Conservation (phyloP, 768 basidiomycete species). For the Calocera cornea region DNA sequence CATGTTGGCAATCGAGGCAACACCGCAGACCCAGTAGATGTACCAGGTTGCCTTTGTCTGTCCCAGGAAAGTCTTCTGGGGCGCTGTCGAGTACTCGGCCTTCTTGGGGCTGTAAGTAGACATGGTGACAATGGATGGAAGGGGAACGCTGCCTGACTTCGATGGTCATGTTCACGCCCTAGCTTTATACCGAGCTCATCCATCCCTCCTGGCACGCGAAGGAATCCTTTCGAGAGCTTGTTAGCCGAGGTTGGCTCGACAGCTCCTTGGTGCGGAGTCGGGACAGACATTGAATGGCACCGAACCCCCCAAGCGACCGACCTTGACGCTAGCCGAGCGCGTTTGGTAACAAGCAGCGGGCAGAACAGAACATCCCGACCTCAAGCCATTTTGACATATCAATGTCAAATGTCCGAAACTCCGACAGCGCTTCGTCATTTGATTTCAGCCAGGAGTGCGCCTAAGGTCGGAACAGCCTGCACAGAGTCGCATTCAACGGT, state of each 20-base stretch:
- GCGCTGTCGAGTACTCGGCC: not conserved
- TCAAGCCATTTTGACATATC: too few species aligned
- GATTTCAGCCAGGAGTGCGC: too few species aligned
- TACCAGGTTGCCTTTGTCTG: not conserved
- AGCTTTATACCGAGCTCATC: not conserved
- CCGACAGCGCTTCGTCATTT: too few species aligned
- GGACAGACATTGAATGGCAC: not conserved
- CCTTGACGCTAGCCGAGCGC: not conserved
- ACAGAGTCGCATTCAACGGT: too few species aligned
- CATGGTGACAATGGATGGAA: not conserved
- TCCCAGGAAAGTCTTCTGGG: not conserved
- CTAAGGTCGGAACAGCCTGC: too few species aligned
- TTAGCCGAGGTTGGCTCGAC: not conserved
- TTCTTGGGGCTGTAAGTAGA: not conserved
- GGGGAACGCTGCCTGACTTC: not conserved
- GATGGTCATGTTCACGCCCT: not conserved
- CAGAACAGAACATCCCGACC: too few species aligned
- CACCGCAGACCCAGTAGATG: constrained; percentile 2
- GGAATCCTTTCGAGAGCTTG: not conserved
- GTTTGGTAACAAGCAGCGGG: too few species aligned
- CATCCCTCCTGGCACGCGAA: not conserved
- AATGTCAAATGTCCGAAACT: too few species aligned
- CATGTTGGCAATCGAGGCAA: not conserved
- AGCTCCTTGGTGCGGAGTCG: not conserved
- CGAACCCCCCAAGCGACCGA: not conserved